phyloP scores from a whole-genome alignment of 257 asterid species.

The Capsicum chinense region DNA sequence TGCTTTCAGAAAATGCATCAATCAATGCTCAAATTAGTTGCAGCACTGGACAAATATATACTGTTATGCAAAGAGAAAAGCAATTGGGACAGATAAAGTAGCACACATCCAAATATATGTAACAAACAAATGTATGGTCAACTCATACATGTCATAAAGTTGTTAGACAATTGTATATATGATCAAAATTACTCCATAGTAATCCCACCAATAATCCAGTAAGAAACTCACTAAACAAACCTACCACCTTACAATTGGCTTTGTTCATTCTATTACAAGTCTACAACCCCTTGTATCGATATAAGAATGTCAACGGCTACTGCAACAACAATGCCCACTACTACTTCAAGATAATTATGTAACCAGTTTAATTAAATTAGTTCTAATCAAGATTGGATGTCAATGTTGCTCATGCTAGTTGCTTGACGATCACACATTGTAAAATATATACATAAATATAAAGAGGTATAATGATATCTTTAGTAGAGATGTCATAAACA shows the following conservation, averaged over 20 bases:
- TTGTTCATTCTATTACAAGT: background rate
- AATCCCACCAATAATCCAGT: slow-evolving; percentile 3
- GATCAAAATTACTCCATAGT: background rate
- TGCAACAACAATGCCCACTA: background rate
- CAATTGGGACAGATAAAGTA: no score
- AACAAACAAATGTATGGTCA: background rate
- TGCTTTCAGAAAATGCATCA: background rate
- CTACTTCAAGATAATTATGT: background rate
- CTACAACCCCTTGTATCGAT: background rate
- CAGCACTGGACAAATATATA: background rate
- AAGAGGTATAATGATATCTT: slow-evolving; percentile 22
- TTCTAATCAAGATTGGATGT: slow-evolving; percentile 20
- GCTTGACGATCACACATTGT: background rate
- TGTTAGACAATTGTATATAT: background rate
- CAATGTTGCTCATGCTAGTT: background rate
- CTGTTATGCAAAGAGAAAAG: background rate
- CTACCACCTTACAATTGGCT: slow-evolving; percentile 1
- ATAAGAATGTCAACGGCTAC: background rate
- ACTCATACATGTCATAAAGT: background rate
- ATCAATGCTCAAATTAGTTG: no score
- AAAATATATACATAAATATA: background rate
- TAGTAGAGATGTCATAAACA: background rate
- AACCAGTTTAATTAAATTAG: background rate
- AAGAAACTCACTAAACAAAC: background rate
- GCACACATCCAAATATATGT: no score